These are phyloP conservation scores for Gleditsia sinensis DNA, from an alignment of 306 rosid genomes.

Conservation along the genomic window DNA sequence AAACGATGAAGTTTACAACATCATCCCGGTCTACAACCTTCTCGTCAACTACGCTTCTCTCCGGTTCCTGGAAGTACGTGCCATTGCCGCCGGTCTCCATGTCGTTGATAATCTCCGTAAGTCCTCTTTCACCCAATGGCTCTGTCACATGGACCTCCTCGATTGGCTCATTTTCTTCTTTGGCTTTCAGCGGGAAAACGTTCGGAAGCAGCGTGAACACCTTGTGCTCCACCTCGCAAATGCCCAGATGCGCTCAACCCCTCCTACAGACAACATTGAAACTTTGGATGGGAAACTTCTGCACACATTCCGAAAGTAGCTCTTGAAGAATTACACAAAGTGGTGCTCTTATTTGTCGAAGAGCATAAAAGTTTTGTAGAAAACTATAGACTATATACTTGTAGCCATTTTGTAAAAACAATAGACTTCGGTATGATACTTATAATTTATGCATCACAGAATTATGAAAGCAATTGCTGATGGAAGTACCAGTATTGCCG, in stretches of 20 bases:
- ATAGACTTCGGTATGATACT: slow-evolving; percentile 54
- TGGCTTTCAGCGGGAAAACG: slow-evolving; percentile 84
- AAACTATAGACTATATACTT: slow-evolving; percentile 48
- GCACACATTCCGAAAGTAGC: slow-evolving; percentile 77
- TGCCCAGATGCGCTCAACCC: slow-evolving; percentile 92
- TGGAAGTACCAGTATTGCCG: slow-evolving; percentile 39
- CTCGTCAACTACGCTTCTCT: slow-evolving; percentile 92
- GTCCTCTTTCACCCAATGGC: slow-evolving; percentile 80
- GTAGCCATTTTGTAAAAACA: slow-evolving; percentile 60
- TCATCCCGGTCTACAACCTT: slow-evolving; percentile 81
- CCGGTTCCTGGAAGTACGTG: slow-evolving; percentile 92
- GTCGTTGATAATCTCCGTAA: slow-evolving; percentile 72
- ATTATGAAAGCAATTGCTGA: slow-evolving; percentile 49
- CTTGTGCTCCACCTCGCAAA: slow-evolving; percentile 90
- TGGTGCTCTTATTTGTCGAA: slow-evolving; percentile 84
- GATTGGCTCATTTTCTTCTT: slow-evolving; percentile 92
- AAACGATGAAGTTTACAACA: slow-evolving; percentile 70
- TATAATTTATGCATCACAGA: slow-evolving; percentile 47
- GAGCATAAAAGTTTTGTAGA: slow-evolving; percentile 55
- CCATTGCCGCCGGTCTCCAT: slow-evolving; percentile 64
- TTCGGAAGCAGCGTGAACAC: slow-evolving; percentile 96
- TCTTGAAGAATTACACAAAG: slow-evolving; percentile 63
- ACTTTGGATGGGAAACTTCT: slow-evolving; percentile 64
- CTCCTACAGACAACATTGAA: slow-evolving; percentile 93
- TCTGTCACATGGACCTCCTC: slow-evolving; percentile 67